A percentile compares a stretch with the other conserved stretches of the same genome.
Evolutionary conservation across 2,329 filamentous ascomycete genomes (phyloP).

Genomic region (Neofusicoccum laricinum): DNA sequence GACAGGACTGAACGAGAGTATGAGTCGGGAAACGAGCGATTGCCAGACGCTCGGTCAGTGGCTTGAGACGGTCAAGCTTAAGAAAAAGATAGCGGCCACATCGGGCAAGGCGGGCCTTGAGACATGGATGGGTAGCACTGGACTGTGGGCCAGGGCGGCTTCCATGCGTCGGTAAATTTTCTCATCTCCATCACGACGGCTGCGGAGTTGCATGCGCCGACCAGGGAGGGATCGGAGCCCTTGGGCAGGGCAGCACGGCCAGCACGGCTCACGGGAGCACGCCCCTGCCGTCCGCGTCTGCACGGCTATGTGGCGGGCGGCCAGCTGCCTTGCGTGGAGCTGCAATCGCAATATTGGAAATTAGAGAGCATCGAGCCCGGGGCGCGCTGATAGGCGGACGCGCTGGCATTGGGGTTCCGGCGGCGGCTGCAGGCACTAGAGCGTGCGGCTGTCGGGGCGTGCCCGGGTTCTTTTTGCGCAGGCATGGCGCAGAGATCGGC

Average conservation of each 20-base stretch:
- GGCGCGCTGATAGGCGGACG: slow-evolving; percentile 9
- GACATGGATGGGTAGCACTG: not conserved
- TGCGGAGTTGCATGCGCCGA: not conserved
- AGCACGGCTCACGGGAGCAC: not conserved
- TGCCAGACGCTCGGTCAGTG: slow-evolving; percentile 3
- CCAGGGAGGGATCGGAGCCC: not conserved
- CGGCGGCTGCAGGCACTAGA: slow-evolving; percentile 2
- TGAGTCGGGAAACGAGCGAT: slow-evolving; percentile 24
- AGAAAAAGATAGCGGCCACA: slow-evolving; percentile 3
- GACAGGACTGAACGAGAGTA: not conserved
- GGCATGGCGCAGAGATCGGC: not conserved
- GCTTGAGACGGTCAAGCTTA: not conserved
- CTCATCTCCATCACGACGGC: not conserved
- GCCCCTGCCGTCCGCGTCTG: not conserved
- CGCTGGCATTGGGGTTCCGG: not conserved
- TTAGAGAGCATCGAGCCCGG: not conserved
- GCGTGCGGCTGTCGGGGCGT: not conserved
- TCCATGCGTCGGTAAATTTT: slow-evolving; percentile 13
- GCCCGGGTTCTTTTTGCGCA: not conserved
- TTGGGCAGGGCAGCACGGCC: not conserved
- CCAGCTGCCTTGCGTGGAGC: slow-evolving; percentile 4
- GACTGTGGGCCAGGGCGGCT: slow-evolving; percentile 2
- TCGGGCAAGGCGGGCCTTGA: not conserved
- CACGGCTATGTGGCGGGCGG: not conserved
- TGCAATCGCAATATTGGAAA: slow-evolving; percentile 9